Base-by-base conservation (phyloP, 352 stramenopile genomes). In the Phytopythium kandeliae region DNA sequence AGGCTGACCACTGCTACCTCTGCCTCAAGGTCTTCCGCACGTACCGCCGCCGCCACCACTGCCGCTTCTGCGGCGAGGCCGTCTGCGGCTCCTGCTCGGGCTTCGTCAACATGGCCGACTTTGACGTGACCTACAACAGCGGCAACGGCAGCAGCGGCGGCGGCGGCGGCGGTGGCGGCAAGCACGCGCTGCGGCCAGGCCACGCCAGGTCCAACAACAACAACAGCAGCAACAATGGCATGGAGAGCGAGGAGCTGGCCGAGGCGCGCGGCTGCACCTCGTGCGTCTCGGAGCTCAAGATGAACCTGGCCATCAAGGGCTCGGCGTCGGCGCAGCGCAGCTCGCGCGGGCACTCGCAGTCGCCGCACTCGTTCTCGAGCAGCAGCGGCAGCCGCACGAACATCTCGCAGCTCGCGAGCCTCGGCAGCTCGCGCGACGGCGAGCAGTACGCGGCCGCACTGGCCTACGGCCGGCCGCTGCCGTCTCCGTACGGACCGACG, bases 41-140 rank as follows among this genome's bases (percentile, higher is more conserved):
- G 12, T 80, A 63, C 53, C 70, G 76, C 1, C 63, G 63, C 44
- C 75, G 72, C 42, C 71, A 89, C 53, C 75, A 87, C 62, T 89
- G 78, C 44, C 78, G 78, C 1, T 73, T 89, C 41, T 89, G 78
- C 48, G 78, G 75, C 16, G 73, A 86, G 49, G 67, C 70, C 5
- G 70, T 89, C 15, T 89, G 75, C 43, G 67, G 62, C 33, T 70
- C 68, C n/a, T 89, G 78, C 57, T 89, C 74, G 10, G 67, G 66
- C 19, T 81, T 80, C 19, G 62, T 86, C 24, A 65, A 78, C 37
- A 58, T 74, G 57, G 37, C 56, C 4, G 54, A 47, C 10, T 66
- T 77, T 15, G 58, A 71, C 30, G 58, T 69, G 28, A 66, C 57
- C 11, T 65, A 67, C 24, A 54, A 12, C 7, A 12, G 0, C 26